Conservation (phyloP, 148 eudicot genomes). For the Simmondsia chinensis region DNA sequence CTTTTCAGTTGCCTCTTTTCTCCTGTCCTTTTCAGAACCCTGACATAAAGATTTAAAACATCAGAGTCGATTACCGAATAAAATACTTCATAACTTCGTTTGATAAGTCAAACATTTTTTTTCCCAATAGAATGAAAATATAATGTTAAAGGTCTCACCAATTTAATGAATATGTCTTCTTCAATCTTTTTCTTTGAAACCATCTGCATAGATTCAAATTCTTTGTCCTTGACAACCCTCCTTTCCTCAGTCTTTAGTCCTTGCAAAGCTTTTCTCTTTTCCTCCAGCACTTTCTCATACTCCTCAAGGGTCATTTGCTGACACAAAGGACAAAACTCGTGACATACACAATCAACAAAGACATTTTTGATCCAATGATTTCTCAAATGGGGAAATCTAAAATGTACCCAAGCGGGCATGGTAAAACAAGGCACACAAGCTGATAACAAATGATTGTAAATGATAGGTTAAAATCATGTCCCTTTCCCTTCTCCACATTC, state of each 20-base stretch:
- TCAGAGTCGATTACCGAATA: neutral
- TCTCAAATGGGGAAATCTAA: too few relatives aligned
- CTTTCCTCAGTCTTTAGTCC: constrained; percentile 57
- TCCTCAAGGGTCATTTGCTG: constrained; percentile 85
- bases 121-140: neutral
- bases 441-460: too few relatives aligned
- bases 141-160: constrained; percentile 32
- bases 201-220: constrained; percentile 53
- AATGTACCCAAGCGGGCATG: too few relatives aligned
- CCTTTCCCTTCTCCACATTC: too few relatives aligned
- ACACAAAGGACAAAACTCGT: neutral
- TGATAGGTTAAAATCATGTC: too few relatives aligned
- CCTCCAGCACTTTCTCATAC: constrained; percentile 72
- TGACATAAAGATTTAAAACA: constrained; percentile 7
- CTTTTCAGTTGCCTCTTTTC: constrained; percentile 45
- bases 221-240: constrained; percentile 60
- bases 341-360: too few relatives aligned
- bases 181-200: constrained; percentile 57
- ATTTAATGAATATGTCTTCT: constrained; percentile 52
- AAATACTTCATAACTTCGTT: neutral
- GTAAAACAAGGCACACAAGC: too few relatives aligned
- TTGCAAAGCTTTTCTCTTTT: constrained; percentile 71
- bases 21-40: constrained; percentile 52
- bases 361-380: too few relatives aligned
- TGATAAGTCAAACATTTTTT: neutral